Percentiles rank a stretch among this genome's conserved stretches.
Evolutionary conservation across 108 stramenopile genomes (phyloP).

Genomic region (Conticribra guillardii): DNA sequence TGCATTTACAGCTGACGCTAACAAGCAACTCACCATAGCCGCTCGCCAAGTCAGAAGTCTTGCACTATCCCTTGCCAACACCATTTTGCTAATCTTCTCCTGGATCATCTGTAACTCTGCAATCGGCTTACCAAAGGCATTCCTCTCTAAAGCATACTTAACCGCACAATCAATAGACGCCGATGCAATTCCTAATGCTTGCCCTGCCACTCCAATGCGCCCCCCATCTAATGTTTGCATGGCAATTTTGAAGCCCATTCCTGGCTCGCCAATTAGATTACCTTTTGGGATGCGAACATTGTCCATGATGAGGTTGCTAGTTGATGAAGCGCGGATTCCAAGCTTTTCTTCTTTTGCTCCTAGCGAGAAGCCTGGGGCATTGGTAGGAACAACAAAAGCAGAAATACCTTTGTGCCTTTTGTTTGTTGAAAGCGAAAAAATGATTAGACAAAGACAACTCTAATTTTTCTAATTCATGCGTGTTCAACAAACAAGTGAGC

Average conservation of each 20-base stretch:
- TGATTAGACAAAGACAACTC: too few relatives aligned
- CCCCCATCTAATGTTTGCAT: constrained; percentile 97
- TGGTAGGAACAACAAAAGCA: constrained; percentile 87
- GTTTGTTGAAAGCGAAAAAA: neutral
- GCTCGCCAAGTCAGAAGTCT: constrained; percentile 96
- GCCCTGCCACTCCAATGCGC: constrained; percentile 96
- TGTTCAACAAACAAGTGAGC: too few relatives aligned
- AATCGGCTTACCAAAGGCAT: constrained; percentile 96
- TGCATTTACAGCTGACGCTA: neutral
- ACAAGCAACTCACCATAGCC: constrained; percentile 42
- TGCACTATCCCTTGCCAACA: constrained; percentile 85
- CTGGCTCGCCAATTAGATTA: constrained; percentile 82
- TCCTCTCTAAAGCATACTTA: constrained; percentile 91
- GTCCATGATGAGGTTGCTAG: constrained; percentile 95
- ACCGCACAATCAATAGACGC: constrained; percentile 95
- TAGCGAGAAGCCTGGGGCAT: constrained; percentile 88
- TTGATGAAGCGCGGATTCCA: constrained; percentile 95
- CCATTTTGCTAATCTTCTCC: constrained; percentile 90
- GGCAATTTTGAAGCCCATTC: constrained; percentile 96
- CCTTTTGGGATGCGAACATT: constrained; percentile 85
- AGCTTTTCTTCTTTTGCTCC: constrained; percentile 98
- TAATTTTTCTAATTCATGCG: too few relatives aligned
- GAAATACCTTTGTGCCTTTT: constrained; percentile 94
- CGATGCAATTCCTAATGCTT: constrained; percentile 93
- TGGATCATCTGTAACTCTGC: constrained; percentile 93